Percentiles rank a stretch among this genome's conserved stretches.
Conservation (phyloP, 2,329 filamentous ascomycete species). For the Xylariaceae sp. region DNA sequence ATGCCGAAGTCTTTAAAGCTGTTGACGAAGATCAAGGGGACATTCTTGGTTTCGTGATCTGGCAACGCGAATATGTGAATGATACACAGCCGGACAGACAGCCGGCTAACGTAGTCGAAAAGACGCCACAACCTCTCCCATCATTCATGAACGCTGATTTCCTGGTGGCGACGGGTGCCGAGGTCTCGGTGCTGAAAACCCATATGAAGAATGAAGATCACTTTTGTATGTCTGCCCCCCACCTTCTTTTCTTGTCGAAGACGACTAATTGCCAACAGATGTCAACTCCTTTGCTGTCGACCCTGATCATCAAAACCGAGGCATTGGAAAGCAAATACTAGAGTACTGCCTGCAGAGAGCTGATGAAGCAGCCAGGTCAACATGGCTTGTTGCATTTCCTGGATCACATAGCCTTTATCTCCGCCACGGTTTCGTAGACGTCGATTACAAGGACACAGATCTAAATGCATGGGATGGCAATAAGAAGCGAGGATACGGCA, state of each 20-base stretch:
- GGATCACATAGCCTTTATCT: constrained; percentile 12
- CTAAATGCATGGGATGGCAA: constrained; percentile 10
- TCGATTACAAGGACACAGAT: constrained; percentile 10
- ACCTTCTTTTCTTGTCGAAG: neutral
- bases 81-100: neutral
- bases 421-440: constrained; percentile 9
- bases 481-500: constrained; percentile 10
- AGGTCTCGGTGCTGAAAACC: constrained; percentile 5
- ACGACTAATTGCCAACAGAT: constrained; percentile 5
- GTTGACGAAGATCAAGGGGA: constrained; percentile 3
- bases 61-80: constrained; percentile 1
- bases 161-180: constrained; percentile 5
- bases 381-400: constrained; percentile 11
- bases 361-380: constrained; percentile 9
- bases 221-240: constrained; percentile 5
- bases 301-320: constrained; percentile 5
- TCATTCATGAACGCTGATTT: constrained; percentile 12
- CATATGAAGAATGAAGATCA: constrained; percentile 10
- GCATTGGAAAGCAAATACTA: constrained; percentile 10
- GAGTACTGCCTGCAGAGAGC: constrained; percentile 7
- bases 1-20: constrained; percentile 9
- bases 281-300: constrained; percentile 12
- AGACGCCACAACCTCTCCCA: neutral
- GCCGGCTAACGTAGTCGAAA: neutral
- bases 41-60: constrained; percentile 11